These are phyloP conservation scores for Apiospora hydei DNA, from an alignment of 2,329 filamentous ascomycete genomes.

Conservation along the genomic window DNA sequence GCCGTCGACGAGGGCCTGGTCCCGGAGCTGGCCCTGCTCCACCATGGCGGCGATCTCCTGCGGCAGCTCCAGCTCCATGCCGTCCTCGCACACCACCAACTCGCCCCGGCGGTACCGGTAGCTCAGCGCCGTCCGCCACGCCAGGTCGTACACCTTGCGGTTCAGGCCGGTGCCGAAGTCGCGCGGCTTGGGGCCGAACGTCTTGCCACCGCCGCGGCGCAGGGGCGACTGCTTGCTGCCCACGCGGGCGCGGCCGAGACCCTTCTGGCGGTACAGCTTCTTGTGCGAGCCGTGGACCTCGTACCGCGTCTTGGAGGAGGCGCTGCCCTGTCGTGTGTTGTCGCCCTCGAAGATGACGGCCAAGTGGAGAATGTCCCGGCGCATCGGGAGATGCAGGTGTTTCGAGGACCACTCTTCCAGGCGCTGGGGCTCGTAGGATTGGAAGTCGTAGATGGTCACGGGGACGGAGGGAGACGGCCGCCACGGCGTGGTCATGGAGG, in stretches of 20 bases:
- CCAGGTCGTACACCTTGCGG: slow-evolving; percentile 91
- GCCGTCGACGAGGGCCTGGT: slow-evolving; percentile 59
- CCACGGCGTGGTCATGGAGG: slow-evolving; percentile 48
- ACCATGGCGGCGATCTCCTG: slow-evolving; percentile 55
- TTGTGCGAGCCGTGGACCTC: slow-evolving; percentile 84
- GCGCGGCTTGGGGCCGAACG: slow-evolving; percentile 88
- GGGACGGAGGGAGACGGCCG: slow-evolving; percentile 70
- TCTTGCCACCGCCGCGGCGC: slow-evolving; percentile 83
- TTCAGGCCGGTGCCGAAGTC: slow-evolving; percentile 88
- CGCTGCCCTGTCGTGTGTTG: slow-evolving; percentile 84
- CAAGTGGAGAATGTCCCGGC: slow-evolving; percentile 90
- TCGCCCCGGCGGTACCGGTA: slow-evolving; percentile 90
- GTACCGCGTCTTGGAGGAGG: slow-evolving; percentile 78
- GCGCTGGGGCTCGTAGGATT: slow-evolving; percentile 81
- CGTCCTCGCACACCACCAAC: slow-evolving; percentile 83
- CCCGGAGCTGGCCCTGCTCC: slow-evolving; percentile 44
- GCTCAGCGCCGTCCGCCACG: slow-evolving; percentile 91
- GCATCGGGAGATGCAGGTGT: slow-evolving; percentile 86
- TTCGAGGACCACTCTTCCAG: slow-evolving; percentile 81
- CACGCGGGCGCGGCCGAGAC: slow-evolving; percentile 78
- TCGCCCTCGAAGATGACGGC: slow-evolving; percentile 95
- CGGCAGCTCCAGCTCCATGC: slow-evolving; percentile 70
- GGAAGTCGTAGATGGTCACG: slow-evolving; percentile 89
- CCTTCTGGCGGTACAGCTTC: slow-evolving; percentile 90
- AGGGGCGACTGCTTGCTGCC: slow-evolving; percentile 85